phyloP scores from a whole-genome alignment of 1,284 basidiomycete genomes.

The Sporisorium exsertum region DNA sequence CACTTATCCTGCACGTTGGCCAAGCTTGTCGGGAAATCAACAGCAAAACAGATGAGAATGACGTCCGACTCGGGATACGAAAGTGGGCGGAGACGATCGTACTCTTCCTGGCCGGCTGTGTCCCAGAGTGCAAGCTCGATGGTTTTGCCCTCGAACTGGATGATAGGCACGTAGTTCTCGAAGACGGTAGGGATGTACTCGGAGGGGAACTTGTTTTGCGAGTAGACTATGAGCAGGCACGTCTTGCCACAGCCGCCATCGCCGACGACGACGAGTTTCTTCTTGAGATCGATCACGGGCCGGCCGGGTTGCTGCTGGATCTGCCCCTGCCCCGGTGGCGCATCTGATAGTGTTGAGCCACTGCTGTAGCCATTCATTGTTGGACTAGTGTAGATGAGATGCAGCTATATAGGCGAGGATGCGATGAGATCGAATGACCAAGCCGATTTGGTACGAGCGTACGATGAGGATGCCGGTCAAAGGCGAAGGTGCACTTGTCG shows the following conservation, averaged over 20 bases:
- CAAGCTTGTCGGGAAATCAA: conserved; percentile 89
- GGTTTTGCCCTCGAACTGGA: conserved; percentile 89
- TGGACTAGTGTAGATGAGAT: background rate
- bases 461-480: too few relatives aligned
- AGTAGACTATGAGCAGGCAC: conserved; percentile 79
- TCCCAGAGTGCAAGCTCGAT: conserved; percentile 94
- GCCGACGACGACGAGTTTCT: conserved; percentile 75
- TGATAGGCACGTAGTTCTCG: conserved; percentile 88
- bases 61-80: conserved; percentile 92
- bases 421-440: too few relatives aligned
- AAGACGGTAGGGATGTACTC: conserved; percentile 94
- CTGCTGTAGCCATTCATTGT: conserved; percentile 49
- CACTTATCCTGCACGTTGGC: conserved; percentile 97
- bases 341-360: conserved; percentile 48
- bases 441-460: too few relatives aligned
- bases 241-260: conserved; percentile 85
- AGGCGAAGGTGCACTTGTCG: background rate
- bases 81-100: conserved; percentile 73
- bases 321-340: conserved; percentile 47
- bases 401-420: background rate
- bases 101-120: conserved; percentile 89
- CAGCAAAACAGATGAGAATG: conserved; percentile 91
- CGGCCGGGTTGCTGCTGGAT: conserved; percentile 48
- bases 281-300: conserved; percentile 59
- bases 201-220: conserved; percentile 97